Evolutionary conservation across 495 filamentous ascomycete species (phyloP), one percentile per base, ranked within the genome.

Genomic region (Tuber umbilicatum): DNA sequence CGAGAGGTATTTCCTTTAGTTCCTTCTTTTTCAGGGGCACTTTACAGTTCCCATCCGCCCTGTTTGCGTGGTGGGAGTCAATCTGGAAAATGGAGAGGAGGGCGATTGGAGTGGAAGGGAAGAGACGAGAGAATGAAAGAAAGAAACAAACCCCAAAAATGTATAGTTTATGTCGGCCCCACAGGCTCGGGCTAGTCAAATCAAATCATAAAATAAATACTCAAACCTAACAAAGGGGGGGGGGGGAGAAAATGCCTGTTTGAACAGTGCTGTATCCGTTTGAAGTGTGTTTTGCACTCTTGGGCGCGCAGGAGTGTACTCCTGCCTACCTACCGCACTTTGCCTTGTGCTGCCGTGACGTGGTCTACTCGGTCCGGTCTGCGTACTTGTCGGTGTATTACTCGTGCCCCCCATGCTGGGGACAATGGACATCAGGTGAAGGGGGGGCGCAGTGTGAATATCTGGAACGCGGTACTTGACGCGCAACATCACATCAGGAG

Each of bases 21-120:
- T 73, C 42, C 45, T 31, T 73, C 31, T 70, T 47, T 70, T 72
- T 47, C 16, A 45, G 55, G 50, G n/a, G 55, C 16, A 27, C 27
- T 64, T 2, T 64, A 19, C 55, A 64, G 35, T 64, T 35, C 55
- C 27, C 55, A 35, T 31, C 14, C 4, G 35, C 27, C 55, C 9
- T 60, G 31, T 60, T 27, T 60, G 50, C 23, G 31, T 64, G 27
- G 55, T 64, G 55, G 55, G 55, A 64, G 35, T 35, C 27, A 17
- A 35, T 64, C 55, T 64, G 14, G 27, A 27, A 64, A 64, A 64
- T 35, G 27, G 55, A 27, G 35, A 35, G 35, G 17, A 17, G 31
- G 55, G 55, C 31, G 14, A 64, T 64, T 35, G 14, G 27, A 17
- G 27, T 17, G 31, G 55, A 64, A 64, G 4, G 2, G 19, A 64